Evolutionary conservation across 805 yeast species (phyloP), one percentile per base, ranked within the genome.

Genomic region (Ogataea wickerhamii): DNA sequence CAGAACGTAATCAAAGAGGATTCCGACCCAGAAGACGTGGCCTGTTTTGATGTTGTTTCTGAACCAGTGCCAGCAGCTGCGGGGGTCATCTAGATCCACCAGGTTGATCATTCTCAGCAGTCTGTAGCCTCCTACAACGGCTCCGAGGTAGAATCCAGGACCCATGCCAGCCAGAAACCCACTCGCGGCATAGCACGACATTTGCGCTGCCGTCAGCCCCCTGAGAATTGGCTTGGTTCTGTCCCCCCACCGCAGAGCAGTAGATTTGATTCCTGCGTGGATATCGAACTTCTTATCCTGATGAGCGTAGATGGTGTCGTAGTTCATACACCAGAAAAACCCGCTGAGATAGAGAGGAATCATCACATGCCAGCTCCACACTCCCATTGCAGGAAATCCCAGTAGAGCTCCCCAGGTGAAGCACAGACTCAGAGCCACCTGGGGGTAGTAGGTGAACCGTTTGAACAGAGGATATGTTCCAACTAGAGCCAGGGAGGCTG

Each of bases 251-350:
- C 85, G 89, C 49, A 93, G 71, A 6, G 99, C 99, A 0, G 98
- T 88, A 2, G 96, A 86, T 60, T 88, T 88, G 50, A 93, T 83
- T 16, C 98, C 98, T 0, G 95, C 97, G 41, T 74, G 71, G 37
- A 86, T 66, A 63, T 93, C 99, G 54, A 82, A 93, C 36, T 61
- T 64, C 64, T 93, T 93, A 63, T 93, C 99, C 65, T 93, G 99
- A 58, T 93, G 99, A 1, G 98, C 99, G 60, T 93, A 93, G 27
- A 93, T 77, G 2, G 98, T 87, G 61, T 93, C 99, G 63, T 93
- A 93, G 36, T 81, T 80, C 89, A 93, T 86, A 49, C 95, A 82
- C 98, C 99, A 93, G 38, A 82, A 70, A 55, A 80, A 83, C 32
- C 87, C 80, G 13, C 95, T 77, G 3, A 78, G 58, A 53, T 82